phyloP scores from a whole-genome alignment of 345 rosid species.

The Eucalyptus shirleyi region DNA sequence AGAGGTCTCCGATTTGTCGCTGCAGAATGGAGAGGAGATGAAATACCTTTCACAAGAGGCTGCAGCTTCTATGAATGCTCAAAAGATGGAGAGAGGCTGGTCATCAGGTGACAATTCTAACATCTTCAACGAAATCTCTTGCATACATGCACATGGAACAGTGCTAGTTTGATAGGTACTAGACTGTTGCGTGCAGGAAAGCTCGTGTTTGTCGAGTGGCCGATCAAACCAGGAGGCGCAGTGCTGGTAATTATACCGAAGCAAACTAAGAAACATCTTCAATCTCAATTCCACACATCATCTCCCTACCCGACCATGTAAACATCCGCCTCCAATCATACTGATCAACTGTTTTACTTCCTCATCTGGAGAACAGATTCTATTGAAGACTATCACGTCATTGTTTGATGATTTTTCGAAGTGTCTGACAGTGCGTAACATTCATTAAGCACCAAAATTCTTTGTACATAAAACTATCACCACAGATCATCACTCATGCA shows the following conservation, averaged over 20 bases:
- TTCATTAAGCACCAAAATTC: background rate
- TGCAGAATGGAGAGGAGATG: conserved; percentile 62
- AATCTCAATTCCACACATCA: background rate
- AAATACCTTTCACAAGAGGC: conserved; percentile 65
- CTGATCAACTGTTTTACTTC: background rate
- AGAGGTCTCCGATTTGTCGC: background rate
- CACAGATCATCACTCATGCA: background rate
- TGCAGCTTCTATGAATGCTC: conserved; percentile 69
- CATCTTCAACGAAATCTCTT: background rate
- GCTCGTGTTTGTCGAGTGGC: conserved; percentile 58
- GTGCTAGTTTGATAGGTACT: background rate
- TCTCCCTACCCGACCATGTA: background rate
- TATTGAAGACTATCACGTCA: conserved; percentile 35
- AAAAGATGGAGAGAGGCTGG: conserved; percentile 14
- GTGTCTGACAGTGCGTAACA: conserved; percentile 41
- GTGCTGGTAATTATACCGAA: conserved; percentile 37
- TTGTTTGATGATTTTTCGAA: conserved; percentile 57
- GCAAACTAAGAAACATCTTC: background rate
- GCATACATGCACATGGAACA: background rate
- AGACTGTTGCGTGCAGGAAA: conserved; percentile 28
- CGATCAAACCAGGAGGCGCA: conserved; percentile 66
- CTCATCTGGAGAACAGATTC: conserved; percentile 8
- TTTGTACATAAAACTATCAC: background rate
- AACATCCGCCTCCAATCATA: background rate
- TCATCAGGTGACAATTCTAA: conserved; percentile 23